phyloP scores from a whole-genome alignment of 2,329 filamentous ascomycete genomes.

The Venturia asperata region DNA sequence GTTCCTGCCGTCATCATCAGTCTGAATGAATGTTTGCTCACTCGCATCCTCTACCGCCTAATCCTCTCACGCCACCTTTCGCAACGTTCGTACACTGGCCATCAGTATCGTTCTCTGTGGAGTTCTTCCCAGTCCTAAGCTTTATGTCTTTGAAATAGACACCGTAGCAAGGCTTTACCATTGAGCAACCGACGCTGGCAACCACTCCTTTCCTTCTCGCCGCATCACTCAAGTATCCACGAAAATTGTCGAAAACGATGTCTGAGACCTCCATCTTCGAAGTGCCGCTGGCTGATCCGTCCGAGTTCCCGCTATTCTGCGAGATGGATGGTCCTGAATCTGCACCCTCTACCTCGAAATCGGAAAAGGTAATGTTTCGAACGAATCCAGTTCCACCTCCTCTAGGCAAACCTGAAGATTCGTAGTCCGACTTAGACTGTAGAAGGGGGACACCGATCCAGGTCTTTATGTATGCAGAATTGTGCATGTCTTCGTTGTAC shows the following conservation, averaged over 20 bases:
- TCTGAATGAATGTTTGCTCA: not conserved
- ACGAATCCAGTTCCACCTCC: conserved; percentile 51
- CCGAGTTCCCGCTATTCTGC: conserved; percentile 42
- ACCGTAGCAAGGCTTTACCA: conserved; percentile 45
- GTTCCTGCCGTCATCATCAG: too few species aligned
- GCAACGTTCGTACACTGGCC: conserved; percentile 35
- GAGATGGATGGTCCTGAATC: conserved; percentile 39
- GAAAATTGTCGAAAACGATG: conserved; percentile 46
- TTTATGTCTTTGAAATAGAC: conserved; percentile 41
- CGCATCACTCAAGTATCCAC: conserved; percentile 38
- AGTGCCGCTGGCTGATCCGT: conserved; percentile 43
- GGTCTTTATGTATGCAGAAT: conserved; percentile 50
- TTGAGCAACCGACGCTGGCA: conserved; percentile 42
- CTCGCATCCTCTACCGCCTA: conserved; percentile 24
- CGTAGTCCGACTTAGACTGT: conserved; percentile 40
- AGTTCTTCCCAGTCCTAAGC: conserved; percentile 29
- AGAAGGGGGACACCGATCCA: conserved; percentile 46
- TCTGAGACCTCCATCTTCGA: conserved; percentile 46
- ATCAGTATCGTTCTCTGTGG: conserved; percentile 27
- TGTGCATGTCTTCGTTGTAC: conserved; percentile 43
- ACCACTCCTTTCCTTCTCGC: conserved; percentile 27
- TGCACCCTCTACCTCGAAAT: conserved; percentile 45
- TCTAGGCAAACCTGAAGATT: conserved; percentile 42
- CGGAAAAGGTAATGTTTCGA: conserved; percentile 44
- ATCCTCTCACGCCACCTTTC: conserved; percentile 35